These are phyloP conservation scores for Amauroascus niger DNA, from an alignment of 2,329 filamentous ascomycete species.

Conservation along the genomic window DNA sequence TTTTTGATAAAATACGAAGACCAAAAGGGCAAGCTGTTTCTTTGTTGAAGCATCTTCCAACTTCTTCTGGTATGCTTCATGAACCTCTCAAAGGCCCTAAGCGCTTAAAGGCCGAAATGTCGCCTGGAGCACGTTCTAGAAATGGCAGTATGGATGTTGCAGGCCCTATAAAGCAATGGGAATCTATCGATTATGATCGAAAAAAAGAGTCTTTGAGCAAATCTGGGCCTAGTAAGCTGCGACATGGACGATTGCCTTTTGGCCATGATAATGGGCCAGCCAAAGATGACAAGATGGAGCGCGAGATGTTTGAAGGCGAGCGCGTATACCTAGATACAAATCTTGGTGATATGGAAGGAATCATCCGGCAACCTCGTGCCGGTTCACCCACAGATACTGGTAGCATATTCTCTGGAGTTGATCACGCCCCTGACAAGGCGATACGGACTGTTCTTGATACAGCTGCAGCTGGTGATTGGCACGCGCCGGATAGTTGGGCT, in stretches of 20 bases:
- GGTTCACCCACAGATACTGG: conserved; percentile 58
- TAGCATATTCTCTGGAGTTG: conserved; percentile 28
- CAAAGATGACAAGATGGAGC: conserved; percentile 21
- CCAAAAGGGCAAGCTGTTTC: conserved; percentile 39
- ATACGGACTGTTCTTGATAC: conserved; percentile 23
- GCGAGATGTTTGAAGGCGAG: conserved; percentile 45
- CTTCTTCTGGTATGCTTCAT: conserved; percentile 24
- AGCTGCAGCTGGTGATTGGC: conserved; percentile 56
- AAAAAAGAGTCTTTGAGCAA: conserved; percentile 30
- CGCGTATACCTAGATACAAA: conserved; percentile 79
- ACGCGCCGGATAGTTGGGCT: conserved; percentile 93
- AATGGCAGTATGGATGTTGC: conserved; percentile 24
- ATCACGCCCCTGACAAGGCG: conserved; percentile 19
- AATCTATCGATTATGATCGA: conserved; percentile 30
- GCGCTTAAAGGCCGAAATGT: conserved; percentile 25
- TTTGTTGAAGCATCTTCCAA: conserved; percentile 26
- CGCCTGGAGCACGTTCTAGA: conserved; percentile 26
- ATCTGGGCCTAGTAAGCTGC: conserved; percentile 28
- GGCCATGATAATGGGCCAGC: conserved; percentile 25
- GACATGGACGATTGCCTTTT: conserved; percentile 25
- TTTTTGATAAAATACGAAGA: conserved; percentile 47
- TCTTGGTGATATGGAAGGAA: conserved; percentile 82
- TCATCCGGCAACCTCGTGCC: conserved; percentile 60
- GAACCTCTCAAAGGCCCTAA: conserved; percentile 24
- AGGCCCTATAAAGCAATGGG: conserved; percentile 18